Evolutionary conservation across 2,329 filamentous ascomycete species (phyloP), one percentile per base, ranked within the genome.

Genomic region (Zalaria obscura): DNA sequence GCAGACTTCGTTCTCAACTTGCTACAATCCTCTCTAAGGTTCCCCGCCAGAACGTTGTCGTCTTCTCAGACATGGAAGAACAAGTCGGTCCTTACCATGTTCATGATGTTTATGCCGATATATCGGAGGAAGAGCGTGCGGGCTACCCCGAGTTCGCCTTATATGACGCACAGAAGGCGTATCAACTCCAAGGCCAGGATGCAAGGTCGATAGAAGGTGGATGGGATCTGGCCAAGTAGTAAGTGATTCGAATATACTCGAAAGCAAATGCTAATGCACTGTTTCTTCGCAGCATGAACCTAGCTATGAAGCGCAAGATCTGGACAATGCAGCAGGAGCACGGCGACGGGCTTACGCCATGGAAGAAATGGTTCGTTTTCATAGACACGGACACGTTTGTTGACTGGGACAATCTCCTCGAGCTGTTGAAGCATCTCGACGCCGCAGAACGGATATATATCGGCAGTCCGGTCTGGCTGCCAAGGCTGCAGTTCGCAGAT

Each of bases 41-140:
- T 18, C 18, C 18, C 18, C 18, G 18, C 18, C 62, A 63, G 47
- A 59, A 75, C 53, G 70, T 68, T 40, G 64, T 69, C 40, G 68
- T 78, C 50, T 76, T 74, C 57, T 77, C 73, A 45, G 75, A 78
- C 54, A 70, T 70, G 41, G 65, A 67, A 25, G 67, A 73, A 52
- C 55, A 64, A 5, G 67, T 76, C 38, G 59, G 65, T 6, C 71
- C 72, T 28, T 60, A 68, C 35, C 59, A 60, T 9, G 55, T 73
- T 28, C 55, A 72, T 51, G 69, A 75, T 53, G 69, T 65, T 25
- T 60, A 75, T 5, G 59, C 60, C 11, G 58, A 61, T n/a, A 61
- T 74, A 40, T 33, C 37, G 11, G 31, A 40, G 8, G 40, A 42
- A 10, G 26, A 42, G 4, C 37, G 45, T n/a, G 35, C 35, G 5